phyloP scores from a whole-genome alignment of 1,139 yeast species.

The Magnusiomyces tetraspermus region DNA sequence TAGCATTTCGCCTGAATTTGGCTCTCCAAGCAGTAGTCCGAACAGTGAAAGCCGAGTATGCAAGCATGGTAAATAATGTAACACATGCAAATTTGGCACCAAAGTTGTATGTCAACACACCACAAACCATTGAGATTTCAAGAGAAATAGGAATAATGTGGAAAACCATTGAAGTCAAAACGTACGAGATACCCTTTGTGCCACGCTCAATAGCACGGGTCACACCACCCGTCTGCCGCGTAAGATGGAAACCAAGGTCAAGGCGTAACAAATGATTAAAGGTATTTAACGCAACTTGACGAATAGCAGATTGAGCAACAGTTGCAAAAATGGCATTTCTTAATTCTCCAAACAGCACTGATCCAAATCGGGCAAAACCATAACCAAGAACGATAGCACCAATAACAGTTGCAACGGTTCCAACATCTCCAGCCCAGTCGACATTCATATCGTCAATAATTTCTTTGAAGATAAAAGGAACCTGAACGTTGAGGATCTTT shows the following conservation, averaged over 20 bases:
- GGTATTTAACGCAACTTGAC: slow-evolving; percentile 80
- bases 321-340: slow-evolving; percentile 92
- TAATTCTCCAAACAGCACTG: slow-evolving; percentile 87
- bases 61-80: slow-evolving; percentile 76
- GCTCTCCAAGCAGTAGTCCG: slow-evolving; percentile 96
- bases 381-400: slow-evolving; percentile 77
- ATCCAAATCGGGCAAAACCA: slow-evolving; percentile 91
- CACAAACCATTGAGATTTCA: slow-evolving; percentile 88
- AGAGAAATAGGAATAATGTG: slow-evolving; percentile 89
- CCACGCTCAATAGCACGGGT: slow-evolving; percentile 97
- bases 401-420: slow-evolving; percentile 45
- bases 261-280: slow-evolving; percentile 72
- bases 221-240: slow-evolving; percentile 90
- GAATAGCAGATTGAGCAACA: slow-evolving; percentile 91
- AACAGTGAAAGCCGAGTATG: slow-evolving; percentile 80
- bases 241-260: slow-evolving; percentile 82
- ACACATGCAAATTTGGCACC: slow-evolving; percentile 86
- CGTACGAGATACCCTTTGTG: slow-evolving; percentile 92
- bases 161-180: slow-evolving; percentile 89
- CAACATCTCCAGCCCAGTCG: slow-evolving; percentile 64
- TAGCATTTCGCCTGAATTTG: slow-evolving; percentile 79
- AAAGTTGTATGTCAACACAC: slow-evolving; percentile 84
- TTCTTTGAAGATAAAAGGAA: slow-evolving; percentile 85
- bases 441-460: slow-evolving; percentile 90
- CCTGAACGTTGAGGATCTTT: slow-evolving; percentile 83